Base-by-base conservation (phyloP, 192 early-diverging fungal genomes). In the Allomyces javanicus region DNA sequence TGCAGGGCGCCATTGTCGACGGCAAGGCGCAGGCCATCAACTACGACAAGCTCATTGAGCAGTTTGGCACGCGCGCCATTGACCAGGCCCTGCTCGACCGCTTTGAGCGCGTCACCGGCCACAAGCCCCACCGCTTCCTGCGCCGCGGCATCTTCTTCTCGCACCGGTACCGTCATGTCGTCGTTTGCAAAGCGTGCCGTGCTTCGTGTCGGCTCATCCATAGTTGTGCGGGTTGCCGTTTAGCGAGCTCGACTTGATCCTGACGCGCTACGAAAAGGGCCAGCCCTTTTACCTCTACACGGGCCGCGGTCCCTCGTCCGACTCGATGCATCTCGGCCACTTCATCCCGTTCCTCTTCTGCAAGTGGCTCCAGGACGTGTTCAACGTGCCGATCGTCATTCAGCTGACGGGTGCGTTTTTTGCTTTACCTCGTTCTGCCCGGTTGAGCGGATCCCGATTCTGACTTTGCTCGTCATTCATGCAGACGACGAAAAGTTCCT, bases 251-350 rank as follows among this genome's bases (percentile, higher is more conserved):
- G 81, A 67, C 24, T 70, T 72, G 62, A 90, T 98, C 67, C 81
- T 98, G 55, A 90, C 94, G 76, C 79, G 87, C 61, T 88, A 86
- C 78, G 95, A 98, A 74, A 82, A 93, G 74, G 90, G 90, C 75
- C 92, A 96, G 76, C 95, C 95, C 19, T 98, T 98, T 74, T 98
- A 83, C 72, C 75, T 98, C 65, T 98, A 98, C 80, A 98, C 95
- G 55, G 95, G 95, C 17, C 91, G 95, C 70, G 95, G 95, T 25
- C 95, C 95, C 40, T 89, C 88, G 67, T 82, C 85, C 65, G 86
- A 81, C 26, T 85, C 84, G 74, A 96, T 98, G 93, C 95, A 96
- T 66, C 77, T 93, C 45, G 95, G 95, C 14, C 95, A 98, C 71
- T 91, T 96, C 86, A 77, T 96, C 66, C 95, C 95, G 45, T 95